A percentile compares a stretch with the other conserved stretches of the same genome.
Evolutionary conservation across 371 early-diverging fungal species (phyloP).

Genomic region (Mortierella sp.): DNA sequence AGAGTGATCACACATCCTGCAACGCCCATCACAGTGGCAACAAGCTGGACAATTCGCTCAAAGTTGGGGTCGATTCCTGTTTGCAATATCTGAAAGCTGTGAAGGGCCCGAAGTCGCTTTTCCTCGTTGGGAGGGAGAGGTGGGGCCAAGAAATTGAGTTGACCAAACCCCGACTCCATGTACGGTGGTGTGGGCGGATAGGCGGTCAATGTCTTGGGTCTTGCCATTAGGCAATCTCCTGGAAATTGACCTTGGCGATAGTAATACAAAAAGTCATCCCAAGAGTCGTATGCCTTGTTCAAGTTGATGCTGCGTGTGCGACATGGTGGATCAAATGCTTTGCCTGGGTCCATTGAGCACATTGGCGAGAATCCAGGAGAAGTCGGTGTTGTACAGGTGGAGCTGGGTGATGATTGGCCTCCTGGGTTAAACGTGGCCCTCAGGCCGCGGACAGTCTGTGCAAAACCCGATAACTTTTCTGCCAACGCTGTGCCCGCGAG

Average conservation of each 20-base stretch:
- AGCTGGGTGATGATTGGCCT: slow-evolving; percentile 31
- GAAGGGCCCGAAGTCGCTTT: slow-evolving; percentile 47
- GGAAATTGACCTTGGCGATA: slow-evolving; percentile 39
- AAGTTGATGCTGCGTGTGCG: too few species aligned
- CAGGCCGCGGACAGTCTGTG: slow-evolving; percentile 41
- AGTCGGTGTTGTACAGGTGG: slow-evolving; percentile 30
- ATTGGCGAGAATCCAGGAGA: slow-evolving; percentile 25
- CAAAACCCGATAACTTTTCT: slow-evolving; percentile 38
- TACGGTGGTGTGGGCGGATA: slow-evolving; percentile 30
- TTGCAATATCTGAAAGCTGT: slow-evolving; percentile 53
- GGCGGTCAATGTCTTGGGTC: slow-evolving; percentile 2
- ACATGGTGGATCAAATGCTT: background rate
- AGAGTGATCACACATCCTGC: slow-evolving; percentile 42
- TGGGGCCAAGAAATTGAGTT: slow-evolving; percentile 26
- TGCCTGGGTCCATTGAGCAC: slow-evolving; percentile 9
- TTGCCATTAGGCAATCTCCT: slow-evolving; percentile 13
- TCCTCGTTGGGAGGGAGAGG: slow-evolving; percentile 50
- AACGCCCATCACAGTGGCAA: slow-evolving; percentile 47
- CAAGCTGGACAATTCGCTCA: slow-evolving; percentile 54
- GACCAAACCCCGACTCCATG: background rate
- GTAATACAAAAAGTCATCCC: slow-evolving; percentile 47
- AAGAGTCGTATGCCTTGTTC: slow-evolving; percentile 14
- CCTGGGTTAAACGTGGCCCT: slow-evolving; percentile 26
- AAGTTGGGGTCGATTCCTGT: slow-evolving; percentile 55
- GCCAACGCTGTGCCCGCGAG: slow-evolving; percentile 29